Conservation (phyloP, 768 basidiomycete species). For the Arthromyces matolae region DNA sequence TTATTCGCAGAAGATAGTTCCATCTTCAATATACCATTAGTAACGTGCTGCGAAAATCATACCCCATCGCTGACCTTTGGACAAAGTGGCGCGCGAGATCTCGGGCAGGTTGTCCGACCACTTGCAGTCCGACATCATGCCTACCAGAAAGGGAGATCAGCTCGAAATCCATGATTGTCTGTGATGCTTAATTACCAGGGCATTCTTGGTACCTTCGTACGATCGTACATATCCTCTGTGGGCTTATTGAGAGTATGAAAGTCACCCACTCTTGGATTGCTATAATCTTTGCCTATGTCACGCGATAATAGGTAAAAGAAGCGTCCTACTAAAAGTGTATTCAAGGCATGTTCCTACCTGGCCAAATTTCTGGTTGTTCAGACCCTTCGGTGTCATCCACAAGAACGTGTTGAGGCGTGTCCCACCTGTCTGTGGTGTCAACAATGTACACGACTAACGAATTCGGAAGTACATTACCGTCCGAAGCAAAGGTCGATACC, state of each 20-base stretch:
- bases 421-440: conserved; percentile 62
- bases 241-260: conserved; percentile 87
- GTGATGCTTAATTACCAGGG: conserved; percentile 62
- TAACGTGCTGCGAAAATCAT: conserved; percentile 11
- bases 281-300: conserved; percentile 83
- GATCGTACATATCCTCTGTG: conserved; percentile 93
- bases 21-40: conserved; percentile 49
- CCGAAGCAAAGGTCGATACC: conserved; percentile 94
- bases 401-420: conserved; percentile 90
- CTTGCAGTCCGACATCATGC: conserved; percentile 96
- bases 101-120: conserved; percentile 93
- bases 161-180: neutral
- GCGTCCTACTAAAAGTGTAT: neutral
- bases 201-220: conserved; percentile 87
- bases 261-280: conserved; percentile 84
- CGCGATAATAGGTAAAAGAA: neutral
- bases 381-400: conserved; percentile 74
- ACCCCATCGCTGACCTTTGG: conserved; percentile 56
- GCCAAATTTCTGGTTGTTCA: conserved; percentile 78
- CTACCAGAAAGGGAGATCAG: conserved; percentile 33
- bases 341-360: conserved; percentile 45
- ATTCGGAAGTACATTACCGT: conserved; percentile 38
- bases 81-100: conserved; percentile 94
- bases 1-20: conserved; percentile 92
- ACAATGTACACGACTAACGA: neutral